Evolutionary conservation across 805 yeast genomes (phyloP).

Genomic region (Candida tibetensis): DNA sequence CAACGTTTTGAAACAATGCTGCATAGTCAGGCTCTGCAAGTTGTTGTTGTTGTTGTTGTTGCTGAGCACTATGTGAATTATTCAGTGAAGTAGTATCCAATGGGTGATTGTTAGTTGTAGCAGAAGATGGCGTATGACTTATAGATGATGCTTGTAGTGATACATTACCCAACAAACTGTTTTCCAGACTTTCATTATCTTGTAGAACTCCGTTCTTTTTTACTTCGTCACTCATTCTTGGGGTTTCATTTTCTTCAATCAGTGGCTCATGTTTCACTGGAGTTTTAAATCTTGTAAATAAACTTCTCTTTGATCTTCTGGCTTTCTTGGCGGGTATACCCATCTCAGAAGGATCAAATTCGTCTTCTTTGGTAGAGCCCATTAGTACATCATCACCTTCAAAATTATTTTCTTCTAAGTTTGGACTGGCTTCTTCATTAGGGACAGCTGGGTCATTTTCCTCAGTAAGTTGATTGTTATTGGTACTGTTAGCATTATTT

Average conservation of each 20-base stretch:
- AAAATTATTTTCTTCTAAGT: constrained; percentile 1
- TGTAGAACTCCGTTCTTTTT: constrained; percentile 1
- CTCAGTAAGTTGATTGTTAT: not conserved
- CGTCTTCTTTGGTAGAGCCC: constrained; percentile 22
- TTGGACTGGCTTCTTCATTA: not conserved
- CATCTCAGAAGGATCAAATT: constrained; percentile 13
- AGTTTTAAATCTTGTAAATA: constrained; percentile 39
- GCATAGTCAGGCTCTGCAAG: constrained; percentile 39
- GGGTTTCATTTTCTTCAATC: constrained; percentile 5
- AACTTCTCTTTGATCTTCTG: constrained; percentile 31
- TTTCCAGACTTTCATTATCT: constrained; percentile 10
- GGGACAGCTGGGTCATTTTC: constrained; percentile 1
- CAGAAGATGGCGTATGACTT: constrained; percentile 24
- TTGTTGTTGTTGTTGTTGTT: constrained; percentile 1
- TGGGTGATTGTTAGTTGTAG: constrained; percentile 1
- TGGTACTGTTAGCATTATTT: constrained; percentile 1
- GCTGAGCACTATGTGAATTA: constrained; percentile 11
- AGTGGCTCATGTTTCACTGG: constrained; percentile 13
- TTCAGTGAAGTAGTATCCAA: constrained; percentile 18
- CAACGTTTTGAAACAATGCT: constrained; percentile 43
- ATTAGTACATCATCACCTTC: constrained; percentile 11
- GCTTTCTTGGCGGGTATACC: constrained; percentile 22
- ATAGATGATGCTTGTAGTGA: constrained; percentile 12
- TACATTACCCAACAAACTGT: constrained; percentile 6
- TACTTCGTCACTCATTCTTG: constrained; percentile 5